Conservation (phyloP, 2,329 filamentous ascomycete genomes). For the Cytospora paraplurivora region DNA sequence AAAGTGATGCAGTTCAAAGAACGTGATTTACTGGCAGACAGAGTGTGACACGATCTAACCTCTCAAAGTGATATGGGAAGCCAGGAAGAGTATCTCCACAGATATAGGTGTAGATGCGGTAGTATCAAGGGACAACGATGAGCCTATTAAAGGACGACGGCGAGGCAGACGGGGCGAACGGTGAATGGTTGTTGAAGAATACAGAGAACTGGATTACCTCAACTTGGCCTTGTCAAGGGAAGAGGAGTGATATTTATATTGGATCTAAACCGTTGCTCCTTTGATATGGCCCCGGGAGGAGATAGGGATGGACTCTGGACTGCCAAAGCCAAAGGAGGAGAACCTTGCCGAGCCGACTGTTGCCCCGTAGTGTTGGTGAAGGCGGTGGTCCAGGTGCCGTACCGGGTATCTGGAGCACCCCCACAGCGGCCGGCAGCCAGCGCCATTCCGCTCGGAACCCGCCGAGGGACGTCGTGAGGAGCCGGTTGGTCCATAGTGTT, state of each 20-base stretch:
- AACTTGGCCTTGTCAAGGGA: background rate
- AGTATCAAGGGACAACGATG: background rate
- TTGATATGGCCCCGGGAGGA: background rate
- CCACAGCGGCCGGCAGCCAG: slow-evolving; percentile 23
- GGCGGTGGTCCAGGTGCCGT: background rate
- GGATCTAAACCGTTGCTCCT: background rate
- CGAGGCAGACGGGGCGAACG: background rate
- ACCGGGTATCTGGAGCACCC: slow-evolving; percentile 7
- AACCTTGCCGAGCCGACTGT: slow-evolving; percentile 13
- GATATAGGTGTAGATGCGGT: too few species aligned
- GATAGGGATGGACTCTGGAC: slow-evolving; percentile 6
- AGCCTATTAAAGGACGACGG: background rate
- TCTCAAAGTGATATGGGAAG: background rate
- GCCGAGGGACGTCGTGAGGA: slow-evolving; percentile 9
- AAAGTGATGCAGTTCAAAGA: slow-evolving; percentile 7
- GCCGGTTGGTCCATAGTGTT: slow-evolving; percentile 5
- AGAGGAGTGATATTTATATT: slow-evolving; percentile 10
- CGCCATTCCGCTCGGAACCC: slow-evolving; percentile 22
- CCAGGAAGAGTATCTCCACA: background rate
- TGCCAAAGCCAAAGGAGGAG: slow-evolving; percentile 11
- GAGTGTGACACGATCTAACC: background rate
- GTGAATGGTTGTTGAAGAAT: background rate
- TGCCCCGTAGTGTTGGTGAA: background rate
- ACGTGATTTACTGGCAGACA: background rate
- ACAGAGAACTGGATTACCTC: background rate